Conservation (phyloP, 805 yeast genomes). For the Candida quercuum region DNA sequence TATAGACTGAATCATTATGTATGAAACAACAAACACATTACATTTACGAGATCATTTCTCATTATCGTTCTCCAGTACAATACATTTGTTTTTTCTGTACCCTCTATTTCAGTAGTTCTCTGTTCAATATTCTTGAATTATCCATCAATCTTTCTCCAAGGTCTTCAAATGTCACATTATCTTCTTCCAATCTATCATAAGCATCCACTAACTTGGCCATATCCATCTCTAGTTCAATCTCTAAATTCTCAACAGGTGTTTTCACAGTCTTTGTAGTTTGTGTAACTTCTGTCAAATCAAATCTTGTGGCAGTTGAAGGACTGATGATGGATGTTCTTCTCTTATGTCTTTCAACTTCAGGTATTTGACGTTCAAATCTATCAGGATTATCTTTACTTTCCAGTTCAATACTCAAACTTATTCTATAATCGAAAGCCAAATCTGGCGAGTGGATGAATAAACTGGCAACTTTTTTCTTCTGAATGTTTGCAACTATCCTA, state of each 20-base stretch:
- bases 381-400: constrained; percentile 59
- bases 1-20: too few species aligned
- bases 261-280: constrained; percentile 22
- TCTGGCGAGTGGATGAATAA: constrained; percentile 70
- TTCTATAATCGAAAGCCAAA: constrained; percentile 67
- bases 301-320: constrained; percentile 63
- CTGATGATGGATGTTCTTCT: constrained; percentile 71
- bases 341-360: constrained; percentile 59
- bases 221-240: constrained; percentile 50
- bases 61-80: too few species aligned
- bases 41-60: too few species aligned
- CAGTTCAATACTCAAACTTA: constrained; percentile 71
- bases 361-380: constrained; percentile 47
- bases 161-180: constrained; percentile 53
- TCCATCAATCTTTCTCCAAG: constrained; percentile 52
- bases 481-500: constrained; percentile 61
- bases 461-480: constrained; percentile 70
- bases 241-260: constrained; percentile 28
- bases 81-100: not conserved
- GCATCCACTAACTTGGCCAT: constrained; percentile 34
- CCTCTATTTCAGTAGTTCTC: constrained; percentile 12
- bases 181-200: constrained; percentile 34
- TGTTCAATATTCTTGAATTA: constrained; percentile 43
- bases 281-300: constrained; percentile 63
- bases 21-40: not conserved